Base-by-base conservation (phyloP, 1,284 basidiomycete genomes). In the Ceratobasidium sp. region DNA sequence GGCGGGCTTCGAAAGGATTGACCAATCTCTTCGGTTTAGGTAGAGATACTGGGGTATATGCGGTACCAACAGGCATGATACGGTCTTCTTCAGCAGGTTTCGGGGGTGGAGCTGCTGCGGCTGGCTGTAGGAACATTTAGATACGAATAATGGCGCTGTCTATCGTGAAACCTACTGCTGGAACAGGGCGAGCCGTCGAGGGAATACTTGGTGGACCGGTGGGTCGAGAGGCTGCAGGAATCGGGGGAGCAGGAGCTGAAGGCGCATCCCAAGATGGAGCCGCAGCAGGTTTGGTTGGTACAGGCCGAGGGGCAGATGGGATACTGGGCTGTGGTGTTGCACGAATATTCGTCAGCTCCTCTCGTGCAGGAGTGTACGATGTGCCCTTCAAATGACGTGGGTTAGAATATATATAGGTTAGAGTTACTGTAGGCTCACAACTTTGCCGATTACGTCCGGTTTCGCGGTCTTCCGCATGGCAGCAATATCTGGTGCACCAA, bases 31-130 rank as follows among this genome's bases (percentile, higher is more conserved):
- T 93, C 0, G 95, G 95, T n/a, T 88, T 84, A 41, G 89, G 86
- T 5, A 97, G 85, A 71, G 88, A 88, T 74, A 97, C 93, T 1
- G 96, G 95, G 1, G 89, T 92, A 80, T 96, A 97, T 1, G 90
- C 87, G 0, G 94, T 94, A 57, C 84, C 83, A 16, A 93, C 89
- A 1, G 92, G 92, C 0, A 84, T 91, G 76, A 95, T 95, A 16
- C 87, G 88, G 79, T 95, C 92, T 0, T 94, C 92, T 73, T 88
- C 87, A 0, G 83, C 80, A 21, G 92, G 91, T 77, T 92, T 93
- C 0, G 87, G 72, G 1, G 78, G 77, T 0, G 34, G 65, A 26
- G 75, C 62, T 30, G 78, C 75, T 12, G 78, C 77, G 8, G 77
- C 70, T 1, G 79, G 34, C 71, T 70, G 48, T 61, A 36, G 18